Conservation (phyloP, 495 filamentous ascomycete genomes). For the Penicillium tannophilum region DNA sequence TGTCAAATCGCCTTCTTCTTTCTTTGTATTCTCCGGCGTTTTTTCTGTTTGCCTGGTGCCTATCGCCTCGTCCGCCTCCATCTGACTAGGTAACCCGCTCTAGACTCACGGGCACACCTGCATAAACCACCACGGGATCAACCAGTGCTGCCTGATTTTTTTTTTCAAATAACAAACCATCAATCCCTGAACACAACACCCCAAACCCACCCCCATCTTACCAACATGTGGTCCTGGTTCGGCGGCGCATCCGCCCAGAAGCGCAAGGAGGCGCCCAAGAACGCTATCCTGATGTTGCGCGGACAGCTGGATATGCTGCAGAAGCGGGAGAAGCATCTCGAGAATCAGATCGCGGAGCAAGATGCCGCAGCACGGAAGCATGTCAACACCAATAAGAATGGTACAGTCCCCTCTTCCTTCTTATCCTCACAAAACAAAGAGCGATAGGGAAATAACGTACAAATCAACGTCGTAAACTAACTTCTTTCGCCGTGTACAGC, state of each 20-base stretch:
- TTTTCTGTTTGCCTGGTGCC: slow-evolving; percentile 25
- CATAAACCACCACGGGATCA: slow-evolving; percentile 5
- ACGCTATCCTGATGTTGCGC: slow-evolving; percentile 88
- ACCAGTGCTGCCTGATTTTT: slow-evolving; percentile 18
- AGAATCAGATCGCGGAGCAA: slow-evolving; percentile 90
- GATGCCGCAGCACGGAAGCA: slow-evolving; percentile 90
- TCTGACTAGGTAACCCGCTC: slow-evolving; percentile 23
- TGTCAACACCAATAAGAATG: slow-evolving; percentile 84
- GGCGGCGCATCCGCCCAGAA: slow-evolving; percentile 77
- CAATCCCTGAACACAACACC: neutral
- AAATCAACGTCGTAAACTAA: slow-evolving; percentile 8
- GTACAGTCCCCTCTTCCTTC: slow-evolving; percentile 49
- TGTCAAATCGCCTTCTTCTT: neutral
- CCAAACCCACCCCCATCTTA: slow-evolving; percentile 1
- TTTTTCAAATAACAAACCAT: slow-evolving; percentile 8
- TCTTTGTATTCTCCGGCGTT: neutral
- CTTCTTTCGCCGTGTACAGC: slow-evolving; percentile 52
- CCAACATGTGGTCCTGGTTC: slow-evolving; percentile 80
- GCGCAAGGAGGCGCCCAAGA: slow-evolving; percentile 92
- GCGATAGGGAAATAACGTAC: neutral
- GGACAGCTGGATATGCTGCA: slow-evolving; percentile 95
- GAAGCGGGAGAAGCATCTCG: slow-evolving; percentile 90
- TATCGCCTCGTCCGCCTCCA: slow-evolving; percentile 19
- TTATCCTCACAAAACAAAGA: neutral
- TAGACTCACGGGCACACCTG: slow-evolving; percentile 3